Percentiles rank a stretch among this genome's conserved stretches.
Conservation (phyloP, 139 green algal species). For the Microglena sp. region DNA sequence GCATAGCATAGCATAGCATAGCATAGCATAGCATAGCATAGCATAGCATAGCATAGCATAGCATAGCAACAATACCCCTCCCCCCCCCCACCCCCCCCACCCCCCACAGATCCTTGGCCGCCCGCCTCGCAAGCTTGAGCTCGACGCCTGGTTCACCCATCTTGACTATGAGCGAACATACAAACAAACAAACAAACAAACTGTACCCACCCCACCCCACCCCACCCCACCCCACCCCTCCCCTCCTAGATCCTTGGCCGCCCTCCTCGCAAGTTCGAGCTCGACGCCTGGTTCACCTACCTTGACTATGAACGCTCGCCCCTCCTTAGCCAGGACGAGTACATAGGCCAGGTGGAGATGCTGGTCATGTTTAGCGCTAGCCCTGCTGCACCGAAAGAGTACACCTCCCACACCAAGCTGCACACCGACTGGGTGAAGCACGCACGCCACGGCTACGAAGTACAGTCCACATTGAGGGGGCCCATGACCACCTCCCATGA, state of each 20-base stretch:
- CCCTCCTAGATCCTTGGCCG: constrained; percentile 12
- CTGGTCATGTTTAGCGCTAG: constrained; percentile 14
- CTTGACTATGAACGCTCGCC: constrained; percentile 27
- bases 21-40: no score
- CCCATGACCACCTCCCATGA: constrained; percentile 25
- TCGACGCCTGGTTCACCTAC: constrained; percentile 28
- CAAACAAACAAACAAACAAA: neutral
- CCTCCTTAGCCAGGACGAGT: constrained; percentile 17
- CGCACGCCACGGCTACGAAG: constrained; percentile 19
- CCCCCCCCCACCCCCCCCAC: no score
- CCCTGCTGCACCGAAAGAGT: constrained; percentile 1
- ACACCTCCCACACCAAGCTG: constrained; percentile 13
- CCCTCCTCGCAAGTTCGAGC: constrained; percentile 18
- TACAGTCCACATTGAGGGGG: constrained; percentile 15
- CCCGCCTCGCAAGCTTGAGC: constrained; percentile 19
- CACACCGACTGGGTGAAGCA: constrained; percentile 18
- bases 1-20: no score
- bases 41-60: no score
- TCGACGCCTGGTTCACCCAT: constrained; percentile 27
- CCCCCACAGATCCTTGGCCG: constrained; percentile 18
- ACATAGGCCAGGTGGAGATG: constrained; percentile 7
- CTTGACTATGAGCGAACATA: constrained; percentile 21
- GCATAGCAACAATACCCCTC: no score
- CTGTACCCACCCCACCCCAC: neutral
- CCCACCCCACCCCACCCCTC: no score